Base-by-base conservation (phyloP, 2,329 filamentous ascomycete species). In the Paraconiothyrium sp. region DNA sequence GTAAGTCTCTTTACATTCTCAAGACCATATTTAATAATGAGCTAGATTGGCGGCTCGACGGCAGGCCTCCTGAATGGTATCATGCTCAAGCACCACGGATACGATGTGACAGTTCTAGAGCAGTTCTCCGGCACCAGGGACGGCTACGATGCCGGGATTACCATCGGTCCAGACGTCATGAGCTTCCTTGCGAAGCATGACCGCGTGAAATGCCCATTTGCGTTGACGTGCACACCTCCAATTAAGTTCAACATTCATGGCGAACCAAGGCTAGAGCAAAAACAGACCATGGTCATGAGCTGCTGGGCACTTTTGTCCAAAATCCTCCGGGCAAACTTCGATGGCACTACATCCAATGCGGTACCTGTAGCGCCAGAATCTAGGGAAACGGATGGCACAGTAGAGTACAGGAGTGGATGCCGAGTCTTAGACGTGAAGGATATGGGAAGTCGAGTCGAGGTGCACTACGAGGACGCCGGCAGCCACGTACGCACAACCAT, bases 61-160 rank as follows among this genome's bases (percentile, higher is more conserved):
- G 54, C 60, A 8, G 63, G 63, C 11, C 43, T 65, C 11, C 60
- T 63, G 55, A 39, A 48, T 24, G 57, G 60, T 20, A 34, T 63
- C 16, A 65, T 63, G 61, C 58, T 65, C 16, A 61, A 59, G n/a
- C 60, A 56, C 22, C 60, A 60, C 13, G 63, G 63, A 22, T 59
- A 63, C 22, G 48, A 52, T 27, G 63, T 65, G 10, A 58, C 39
- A 22, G 57, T 63, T 8, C 50, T 63, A 6, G 62, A 63, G 47
- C 41, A 58, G 30, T 41, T 63, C 5, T 13, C 24, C 20, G 32
- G 24, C 13, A 14, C 34, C 20, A 55, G 63, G 4, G 34, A 52
- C 27, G 58, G 60, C 41, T 57, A 43, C 46, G 48, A 59, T 43
- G 61, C 61, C 7, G 61, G 63, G 3, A 57, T 66, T 32, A 27